A percentile compares a stretch with the other conserved stretches of the same genome.
These are phyloP conservation scores for Yamadazyma sp. DNA, from an alignment of 1,139 yeast genomes.

Conservation along the genomic window DNA sequence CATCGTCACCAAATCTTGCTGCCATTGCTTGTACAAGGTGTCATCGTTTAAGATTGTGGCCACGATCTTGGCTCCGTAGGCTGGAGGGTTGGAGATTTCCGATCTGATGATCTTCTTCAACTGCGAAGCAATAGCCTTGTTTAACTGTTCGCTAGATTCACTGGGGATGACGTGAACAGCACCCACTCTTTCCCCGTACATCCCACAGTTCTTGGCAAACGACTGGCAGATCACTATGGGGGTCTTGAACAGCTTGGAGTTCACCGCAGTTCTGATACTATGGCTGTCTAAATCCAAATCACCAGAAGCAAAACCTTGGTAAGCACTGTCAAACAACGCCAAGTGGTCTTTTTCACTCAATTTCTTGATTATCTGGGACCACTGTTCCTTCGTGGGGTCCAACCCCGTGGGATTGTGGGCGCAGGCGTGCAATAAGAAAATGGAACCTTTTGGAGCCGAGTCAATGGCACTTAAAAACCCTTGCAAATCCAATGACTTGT, in stretches of 20 bases:
- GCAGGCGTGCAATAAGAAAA: conserved; percentile 57
- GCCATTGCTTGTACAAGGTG: conserved; percentile 76
- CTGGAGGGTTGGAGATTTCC: conserved; percentile 91
- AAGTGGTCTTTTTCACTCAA: conserved; percentile 38
- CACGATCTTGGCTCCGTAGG: conserved; percentile 93
- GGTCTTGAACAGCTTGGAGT: conserved; percentile 34
- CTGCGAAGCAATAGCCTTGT: conserved; percentile 67
- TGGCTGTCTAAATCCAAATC: conserved; percentile 80
- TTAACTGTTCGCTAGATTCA: conserved; percentile 34
- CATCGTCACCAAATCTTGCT: conserved; percentile 82
- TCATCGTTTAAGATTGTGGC: conserved; percentile 70
- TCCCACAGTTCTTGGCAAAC: conserved; percentile 96
- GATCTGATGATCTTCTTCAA: conserved; percentile 76
- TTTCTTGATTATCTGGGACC: conserved; percentile 43
- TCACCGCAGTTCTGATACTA: conserved; percentile 81
- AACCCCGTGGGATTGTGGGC: conserved; percentile 55
- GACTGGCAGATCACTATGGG: conserved; percentile 86
- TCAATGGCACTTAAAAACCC: conserved; percentile 71
- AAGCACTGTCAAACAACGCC: conserved; percentile 48
- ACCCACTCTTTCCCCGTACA: conserved; percentile 98
- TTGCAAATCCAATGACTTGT: conserved; percentile 62
- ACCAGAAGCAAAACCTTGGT: conserved; percentile 59
- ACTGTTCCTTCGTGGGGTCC: conserved; percentile 46
- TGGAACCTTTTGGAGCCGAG: conserved; percentile 73
- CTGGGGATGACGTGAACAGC: conserved; percentile 75